Conservation (phyloP, 2,329 filamentous ascomycete genomes). For the Penicillium sp. region DNA sequence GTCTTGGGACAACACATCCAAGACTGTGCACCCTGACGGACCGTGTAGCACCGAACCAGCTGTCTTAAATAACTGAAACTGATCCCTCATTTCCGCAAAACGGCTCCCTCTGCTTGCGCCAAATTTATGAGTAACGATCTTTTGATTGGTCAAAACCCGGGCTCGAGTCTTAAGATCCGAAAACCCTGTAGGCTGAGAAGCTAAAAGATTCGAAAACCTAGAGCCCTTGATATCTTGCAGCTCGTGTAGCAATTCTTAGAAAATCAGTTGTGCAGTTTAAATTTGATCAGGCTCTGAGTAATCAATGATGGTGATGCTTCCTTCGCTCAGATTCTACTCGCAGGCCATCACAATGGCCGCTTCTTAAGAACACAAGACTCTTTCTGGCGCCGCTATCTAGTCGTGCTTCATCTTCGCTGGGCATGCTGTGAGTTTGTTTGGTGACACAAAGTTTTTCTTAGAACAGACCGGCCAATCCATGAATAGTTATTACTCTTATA, state of each 20-base stretch:
- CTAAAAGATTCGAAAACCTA: neutral
- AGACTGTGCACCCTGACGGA: neutral
- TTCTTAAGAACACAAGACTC: too few species aligned
- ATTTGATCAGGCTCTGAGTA: neutral
- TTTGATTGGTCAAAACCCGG: neutral
- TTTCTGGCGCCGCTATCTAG: too few species aligned
- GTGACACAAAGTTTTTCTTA: too few species aligned
- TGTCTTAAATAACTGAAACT: neutral
- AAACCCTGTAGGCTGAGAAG: neutral
- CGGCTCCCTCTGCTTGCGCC: neutral
- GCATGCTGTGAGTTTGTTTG: too few species aligned
- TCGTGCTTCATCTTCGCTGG: too few species aligned
- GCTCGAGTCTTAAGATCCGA: neutral
- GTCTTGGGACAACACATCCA: neutral
- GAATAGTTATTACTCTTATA: neutral
- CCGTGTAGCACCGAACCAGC: neutral
- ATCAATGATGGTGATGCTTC: neutral
- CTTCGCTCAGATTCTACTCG: neutral
- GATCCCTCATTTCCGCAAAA: neutral
- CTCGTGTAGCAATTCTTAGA: slow-evolving; percentile 4
- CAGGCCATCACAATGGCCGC: too few species aligned
- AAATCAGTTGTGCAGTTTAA: neutral
- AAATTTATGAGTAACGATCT: neutral
- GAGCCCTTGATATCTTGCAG: neutral
- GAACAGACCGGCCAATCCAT: neutral